These are phyloP conservation scores for Talaromyces sp. DNA, from an alignment of 2,329 filamentous ascomycete genomes.

Conservation along the genomic window DNA sequence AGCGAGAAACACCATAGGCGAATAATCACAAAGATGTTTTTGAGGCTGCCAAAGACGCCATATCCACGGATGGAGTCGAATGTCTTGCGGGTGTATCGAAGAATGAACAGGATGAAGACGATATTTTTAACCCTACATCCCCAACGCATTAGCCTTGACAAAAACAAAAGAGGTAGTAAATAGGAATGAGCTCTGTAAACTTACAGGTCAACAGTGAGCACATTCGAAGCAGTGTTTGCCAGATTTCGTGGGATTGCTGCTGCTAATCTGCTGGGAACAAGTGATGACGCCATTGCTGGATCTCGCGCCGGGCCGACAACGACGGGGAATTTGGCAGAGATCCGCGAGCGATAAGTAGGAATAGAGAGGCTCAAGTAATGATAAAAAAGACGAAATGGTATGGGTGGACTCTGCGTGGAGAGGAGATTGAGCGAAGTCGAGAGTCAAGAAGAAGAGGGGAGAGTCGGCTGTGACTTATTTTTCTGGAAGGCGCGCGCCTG, in stretches of 20 bases:
- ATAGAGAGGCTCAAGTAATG: neutral
- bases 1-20: constrained; percentile 74
- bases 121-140: constrained; percentile 69
- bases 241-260: constrained; percentile 29
- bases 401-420: constrained; percentile 10
- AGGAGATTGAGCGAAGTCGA: constrained; percentile 7
- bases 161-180: constrained; percentile 3
- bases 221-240: constrained; percentile 27
- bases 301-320: neutral
- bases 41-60: constrained; percentile 72
- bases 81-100: constrained; percentile 73
- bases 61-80: constrained; percentile 85
- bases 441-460: neutral
- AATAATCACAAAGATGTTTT: constrained; percentile 66
- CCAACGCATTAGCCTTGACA: constrained; percentile 3
- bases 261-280: constrained; percentile 38
- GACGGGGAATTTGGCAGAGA: neutral
- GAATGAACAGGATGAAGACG: constrained; percentile 80
- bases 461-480: constrained; percentile 10
- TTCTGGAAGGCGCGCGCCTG: neutral
- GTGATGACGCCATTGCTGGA: constrained; percentile 34
- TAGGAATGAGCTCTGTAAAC: constrained; percentile 13
- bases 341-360: neutral
- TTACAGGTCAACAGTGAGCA: constrained; percentile 41
- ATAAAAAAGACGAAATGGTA: neutral